Conservation (phyloP, 2,329 filamentous ascomycete genomes). For the Pyricularia grisea region DNA sequence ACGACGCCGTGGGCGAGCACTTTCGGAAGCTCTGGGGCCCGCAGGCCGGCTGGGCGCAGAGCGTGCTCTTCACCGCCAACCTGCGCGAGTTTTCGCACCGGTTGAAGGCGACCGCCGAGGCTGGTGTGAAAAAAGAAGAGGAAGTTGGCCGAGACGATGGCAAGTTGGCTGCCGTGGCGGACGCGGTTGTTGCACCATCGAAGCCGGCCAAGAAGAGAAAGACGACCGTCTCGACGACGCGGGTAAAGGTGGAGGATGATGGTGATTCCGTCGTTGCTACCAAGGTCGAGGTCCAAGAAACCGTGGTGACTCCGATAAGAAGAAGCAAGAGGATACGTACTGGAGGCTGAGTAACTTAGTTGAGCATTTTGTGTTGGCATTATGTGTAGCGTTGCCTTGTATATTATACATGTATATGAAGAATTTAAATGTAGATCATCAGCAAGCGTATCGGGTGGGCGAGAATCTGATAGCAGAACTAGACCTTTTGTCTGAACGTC, state of each 20-base stretch:
- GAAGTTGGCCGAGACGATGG: background rate
- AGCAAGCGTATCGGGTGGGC: background rate
- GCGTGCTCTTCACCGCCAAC: constrained; percentile 91
- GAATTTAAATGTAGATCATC: background rate
- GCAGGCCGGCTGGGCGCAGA: constrained; percentile 96
- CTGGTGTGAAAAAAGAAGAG: background rate
- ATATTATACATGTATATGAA: background rate
- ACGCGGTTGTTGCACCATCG: background rate
- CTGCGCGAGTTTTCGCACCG: constrained; percentile 73
- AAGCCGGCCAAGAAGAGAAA: background rate
- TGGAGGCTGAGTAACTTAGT: background rate
- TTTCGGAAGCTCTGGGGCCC: constrained; percentile 86
- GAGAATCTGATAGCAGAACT: background rate
- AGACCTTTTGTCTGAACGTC: background rate
- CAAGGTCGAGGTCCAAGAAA: background rate
- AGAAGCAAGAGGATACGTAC: constrained; percentile 1
- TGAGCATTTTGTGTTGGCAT: background rate
- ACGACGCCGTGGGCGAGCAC: constrained; percentile 82
- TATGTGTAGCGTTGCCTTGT: background rate
- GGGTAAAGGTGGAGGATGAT: background rate
- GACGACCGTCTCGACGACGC: background rate
- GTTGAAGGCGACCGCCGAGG: constrained; percentile 15
- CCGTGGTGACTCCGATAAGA: background rate
- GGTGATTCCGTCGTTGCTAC: background rate
- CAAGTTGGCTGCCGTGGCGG: background rate